Evolutionary conservation across 768 basidiomycete species (phyloP), one percentile per base, ranked within the genome.

Genomic region (Sporobolomyces roseus): DNA sequence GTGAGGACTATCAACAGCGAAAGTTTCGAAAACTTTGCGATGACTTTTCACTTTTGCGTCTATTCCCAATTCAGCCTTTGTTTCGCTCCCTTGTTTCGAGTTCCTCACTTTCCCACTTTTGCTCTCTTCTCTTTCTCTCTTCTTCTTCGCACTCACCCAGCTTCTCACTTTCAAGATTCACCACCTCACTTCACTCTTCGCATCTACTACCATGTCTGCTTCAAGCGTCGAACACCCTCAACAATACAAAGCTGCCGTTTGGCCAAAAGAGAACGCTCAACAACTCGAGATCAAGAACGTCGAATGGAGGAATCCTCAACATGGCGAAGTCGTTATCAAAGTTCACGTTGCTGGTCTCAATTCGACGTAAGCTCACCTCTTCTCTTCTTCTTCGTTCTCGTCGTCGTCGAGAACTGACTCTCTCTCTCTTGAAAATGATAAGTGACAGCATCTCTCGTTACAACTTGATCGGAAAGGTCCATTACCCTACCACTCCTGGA

Each of bases 401-500:
- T 48, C 21, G 27, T n/a, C n/a, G n/a, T n/a, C n/a, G n/a, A n/a
- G n/a, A n/a, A n/a, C n/a, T n/a, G n/a, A n/a, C n/a, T n/a, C n/a
- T n/a, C n/a, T 10, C 23, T 23, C 38, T 9, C 17, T 41, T 41
- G 38, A 9, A 17, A 17, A 9, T 41, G n/a, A n/a, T 41, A 9
- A 60, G 58, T 13, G 58, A 60, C 58, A 48, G 33, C 58, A 60
- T 60, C 30, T 4, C 30, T 12, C 58, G 45, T 32, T 60, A 27
- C 58, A 60, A 60, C 58, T 30, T 60, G 43, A 60, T 60, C 58
- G 58, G 58, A 21, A 19, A 16, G 12, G 58, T 60, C 10, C 27
- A 49, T 10, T 60, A 60, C 58, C 58, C 58, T 41, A 27, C 48
- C 36, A 56, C 53, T 29, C 66, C 66, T 41, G 60, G 61, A n/a